phyloP scores from a whole-genome alignment of 768 basidiomycete genomes.

The Piloderma croceum region DNA sequence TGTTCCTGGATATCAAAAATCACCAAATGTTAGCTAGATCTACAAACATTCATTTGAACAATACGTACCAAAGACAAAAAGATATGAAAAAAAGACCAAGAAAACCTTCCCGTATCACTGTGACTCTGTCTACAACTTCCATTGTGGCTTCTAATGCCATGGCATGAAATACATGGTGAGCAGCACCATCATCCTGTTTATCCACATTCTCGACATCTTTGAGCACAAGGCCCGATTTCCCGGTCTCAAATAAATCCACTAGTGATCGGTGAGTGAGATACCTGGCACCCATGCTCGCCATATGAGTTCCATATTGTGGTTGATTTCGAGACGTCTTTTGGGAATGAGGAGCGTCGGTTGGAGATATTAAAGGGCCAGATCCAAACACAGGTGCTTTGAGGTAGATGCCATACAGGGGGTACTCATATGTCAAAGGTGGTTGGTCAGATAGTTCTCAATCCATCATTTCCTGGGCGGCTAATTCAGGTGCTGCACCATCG shows the following conservation, averaged over 20 bases:
- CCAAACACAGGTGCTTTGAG: slow-evolving; percentile 16
- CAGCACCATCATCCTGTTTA: slow-evolving; percentile 28
- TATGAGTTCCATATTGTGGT: slow-evolving; percentile 20
- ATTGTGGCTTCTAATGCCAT: slow-evolving; percentile 13
- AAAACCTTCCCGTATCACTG: slow-evolving; percentile 11
- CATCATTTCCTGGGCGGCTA: slow-evolving; percentile 19
- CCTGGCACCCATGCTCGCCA: slow-evolving; percentile 17
- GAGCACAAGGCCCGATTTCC: slow-evolving; percentile 10
- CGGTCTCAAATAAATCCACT: slow-evolving; percentile 12
- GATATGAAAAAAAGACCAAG: slow-evolving; percentile 21
- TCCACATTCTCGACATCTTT: slow-evolving; percentile 22
- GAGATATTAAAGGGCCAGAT: slow-evolving; percentile 14
- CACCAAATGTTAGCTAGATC: too few species aligned
- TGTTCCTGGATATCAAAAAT: too few species aligned
- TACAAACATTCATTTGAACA: too few species aligned
- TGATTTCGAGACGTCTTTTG: slow-evolving; percentile 22
- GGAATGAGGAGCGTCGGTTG: slow-evolving; percentile 14
- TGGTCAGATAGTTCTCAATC: slow-evolving; percentile 9
- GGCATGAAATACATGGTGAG: slow-evolving; percentile 19
- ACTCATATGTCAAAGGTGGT: slow-evolving; percentile 14
- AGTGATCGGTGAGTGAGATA: slow-evolving; percentile 18
- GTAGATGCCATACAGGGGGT: slow-evolving; percentile 18
- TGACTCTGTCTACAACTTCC: not conserved
- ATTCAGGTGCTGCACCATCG: slow-evolving; percentile 22
- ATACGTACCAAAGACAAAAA: slow-evolving; percentile 18